Evolutionary conservation across 192 early-diverging fungal species (phyloP), one percentile per base, ranked within the genome.

Genomic region (Ambispora gerdemannii): DNA sequence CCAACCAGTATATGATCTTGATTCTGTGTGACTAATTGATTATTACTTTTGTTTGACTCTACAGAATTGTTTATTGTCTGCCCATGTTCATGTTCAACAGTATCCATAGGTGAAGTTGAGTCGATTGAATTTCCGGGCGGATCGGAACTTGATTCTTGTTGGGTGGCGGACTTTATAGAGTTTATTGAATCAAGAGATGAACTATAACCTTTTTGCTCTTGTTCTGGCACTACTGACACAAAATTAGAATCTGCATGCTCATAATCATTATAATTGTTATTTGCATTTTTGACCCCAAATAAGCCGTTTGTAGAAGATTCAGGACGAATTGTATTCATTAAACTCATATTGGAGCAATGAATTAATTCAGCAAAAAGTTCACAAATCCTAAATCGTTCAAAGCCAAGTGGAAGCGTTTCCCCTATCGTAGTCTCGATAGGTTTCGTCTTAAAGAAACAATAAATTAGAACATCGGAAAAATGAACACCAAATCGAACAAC

Each of bases 321-420:
- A 38, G 73, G 74, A 19, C 64, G 55, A 17, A 74, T 55, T 50
- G 78, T 71, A 73, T 93, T 93, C 10, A 93, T 75, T 2, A 86
- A 85, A n/a, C 84, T 83, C 91, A 93, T 91, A 72, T 89, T 91
- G 50, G 91, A 90, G 73, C 91, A 92, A 73, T 98, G 97, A 52
- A 99, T 77, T 19, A 99, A 78, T 81, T 99, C 97, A 3, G 97
- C 97, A 86, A 98, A 95, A 69, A 99, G 86, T 79, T 99, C 97
- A 77, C 97, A 98, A 43, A 93, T 92, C 64, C 92, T 92, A 43
- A 99, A 80, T 13, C 97, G 86, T 79, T 97, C 96, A 73, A 94
- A 92, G n/a, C 97, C 96, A 50, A 99, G 82, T 47, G 86, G 94
- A 36, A 79, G 85, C 69, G 89, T 84, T 71, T 85, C 81, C n/a